Evolutionary conservation across 139 green algal species (phyloP).

Genomic region (Pedinophyceae sp.): DNA sequence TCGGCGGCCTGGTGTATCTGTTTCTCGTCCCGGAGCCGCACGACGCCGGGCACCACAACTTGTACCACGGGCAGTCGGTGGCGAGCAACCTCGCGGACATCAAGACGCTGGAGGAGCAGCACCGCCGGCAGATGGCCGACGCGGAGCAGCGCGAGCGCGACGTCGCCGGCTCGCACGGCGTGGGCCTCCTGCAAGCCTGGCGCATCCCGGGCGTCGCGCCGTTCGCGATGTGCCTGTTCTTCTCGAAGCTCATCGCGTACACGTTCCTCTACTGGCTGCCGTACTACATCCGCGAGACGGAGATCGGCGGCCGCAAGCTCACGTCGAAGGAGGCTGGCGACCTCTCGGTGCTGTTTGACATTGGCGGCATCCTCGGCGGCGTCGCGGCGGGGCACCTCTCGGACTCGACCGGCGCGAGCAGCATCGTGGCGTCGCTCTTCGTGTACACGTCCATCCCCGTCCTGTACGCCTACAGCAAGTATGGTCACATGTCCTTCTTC

Average conservation of each 20-base stretch:
- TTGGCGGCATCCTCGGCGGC: conserved; percentile 77
- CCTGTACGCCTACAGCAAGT: conserved; percentile 64
- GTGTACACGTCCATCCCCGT: conserved; percentile 59
- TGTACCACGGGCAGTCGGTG: neutral
- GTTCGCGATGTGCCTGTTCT: conserved; percentile 89
- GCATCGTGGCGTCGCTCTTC: conserved; percentile 53
- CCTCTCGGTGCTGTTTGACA: conserved; percentile 79
- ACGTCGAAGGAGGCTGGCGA: conserved; percentile 52
- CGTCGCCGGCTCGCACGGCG: conserved; percentile 3
- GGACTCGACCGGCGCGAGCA: conserved; percentile 47
- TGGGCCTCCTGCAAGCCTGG: conserved; percentile 68
- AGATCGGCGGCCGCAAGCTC: conserved; percentile 44
- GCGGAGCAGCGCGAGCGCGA: conserved; percentile 7
- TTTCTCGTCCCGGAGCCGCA: neutral
- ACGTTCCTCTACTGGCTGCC: conserved; percentile 97
- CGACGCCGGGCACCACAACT: neutral
- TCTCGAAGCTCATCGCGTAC: conserved; percentile 94
- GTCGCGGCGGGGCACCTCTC: conserved; percentile 71
- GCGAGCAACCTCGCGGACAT: neutral
- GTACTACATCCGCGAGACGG: conserved; percentile 79
- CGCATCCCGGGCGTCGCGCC: conserved; percentile 72
- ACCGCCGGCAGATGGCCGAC: neutral
- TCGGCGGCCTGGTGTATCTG: conserved; percentile 3
- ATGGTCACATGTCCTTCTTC: conserved; percentile 30
- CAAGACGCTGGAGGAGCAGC: neutral